Conservation (phyloP, 1,284 basidiomycete genomes). For the Polyporus tsugae region DNA sequence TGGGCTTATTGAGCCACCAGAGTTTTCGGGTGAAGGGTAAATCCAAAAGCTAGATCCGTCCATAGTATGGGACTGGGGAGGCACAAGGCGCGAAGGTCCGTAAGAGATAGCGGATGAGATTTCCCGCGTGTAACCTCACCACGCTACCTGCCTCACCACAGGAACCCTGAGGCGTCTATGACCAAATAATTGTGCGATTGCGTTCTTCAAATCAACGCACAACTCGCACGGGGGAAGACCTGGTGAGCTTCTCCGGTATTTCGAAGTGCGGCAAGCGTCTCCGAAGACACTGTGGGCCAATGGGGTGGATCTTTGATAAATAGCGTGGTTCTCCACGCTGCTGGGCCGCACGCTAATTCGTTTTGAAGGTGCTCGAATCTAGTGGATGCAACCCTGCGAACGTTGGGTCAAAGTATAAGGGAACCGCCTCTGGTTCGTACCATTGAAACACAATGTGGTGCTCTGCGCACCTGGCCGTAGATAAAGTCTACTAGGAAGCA, state of each 20-base stretch:
- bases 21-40: constrained; percentile 13
- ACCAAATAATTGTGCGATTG: neutral
- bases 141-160: constrained; percentile 2
- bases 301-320: constrained; percentile 18
- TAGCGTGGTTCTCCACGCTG: constrained; percentile 3
- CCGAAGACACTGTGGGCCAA: constrained; percentile 16
- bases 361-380: neutral
- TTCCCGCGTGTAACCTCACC: constrained; percentile 1
- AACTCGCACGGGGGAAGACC: constrained; percentile 16
- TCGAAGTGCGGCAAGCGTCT: constrained; percentile 14
- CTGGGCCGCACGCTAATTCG: neutral
- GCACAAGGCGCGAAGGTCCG: neutral
- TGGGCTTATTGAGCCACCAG: constrained; percentile 1
- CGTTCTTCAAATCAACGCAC: constrained; percentile 2
- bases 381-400: neutral
- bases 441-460: neutral
- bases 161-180: neutral
- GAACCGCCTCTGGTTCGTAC: neutral
- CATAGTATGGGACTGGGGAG: constrained; percentile 7
- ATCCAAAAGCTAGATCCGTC: neutral
- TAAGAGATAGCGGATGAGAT: neutral
- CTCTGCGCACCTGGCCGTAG: neutral
- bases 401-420: neutral
- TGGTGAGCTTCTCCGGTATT: constrained; percentile 14
- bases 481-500: neutral